phyloP scores from a whole-genome alignment of 2,329 filamentous ascomycete species.

The Epichloe typhina region DNA sequence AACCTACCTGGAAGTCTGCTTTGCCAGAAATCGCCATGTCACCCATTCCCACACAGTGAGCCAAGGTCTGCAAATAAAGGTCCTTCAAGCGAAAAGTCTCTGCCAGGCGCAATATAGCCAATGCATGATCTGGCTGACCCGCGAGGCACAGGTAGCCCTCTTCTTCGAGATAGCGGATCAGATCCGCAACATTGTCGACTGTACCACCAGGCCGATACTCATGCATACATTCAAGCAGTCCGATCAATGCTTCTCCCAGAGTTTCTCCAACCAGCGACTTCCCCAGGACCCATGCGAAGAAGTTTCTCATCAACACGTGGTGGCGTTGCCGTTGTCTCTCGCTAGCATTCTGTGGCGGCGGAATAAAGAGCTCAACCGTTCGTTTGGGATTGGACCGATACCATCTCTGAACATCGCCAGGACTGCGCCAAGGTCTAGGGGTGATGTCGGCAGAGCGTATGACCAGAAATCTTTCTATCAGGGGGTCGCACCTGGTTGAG shows the following conservation, averaged over 20 bases:
- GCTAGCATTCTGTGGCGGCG: constrained; percentile 41
- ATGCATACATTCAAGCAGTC: constrained; percentile 51
- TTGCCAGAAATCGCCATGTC: constrained; percentile 38
- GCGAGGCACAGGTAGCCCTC: constrained; percentile 58
- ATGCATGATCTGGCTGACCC: constrained; percentile 51
- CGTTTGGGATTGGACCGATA: constrained; percentile 16
- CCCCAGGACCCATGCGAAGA: constrained; percentile 57
- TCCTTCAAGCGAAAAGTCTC: constrained; percentile 50
- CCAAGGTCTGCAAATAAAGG: constrained; percentile 62
- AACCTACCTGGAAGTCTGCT: constrained; percentile 47
- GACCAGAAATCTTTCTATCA: constrained; percentile 41
- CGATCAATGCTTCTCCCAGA: constrained; percentile 50
- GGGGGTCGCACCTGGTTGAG: constrained; percentile 41
- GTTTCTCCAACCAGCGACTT: constrained; percentile 54
- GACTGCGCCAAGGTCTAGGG: constrained; percentile 13
- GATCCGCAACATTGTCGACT: constrained; percentile 40
- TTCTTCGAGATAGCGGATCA: constrained; percentile 45
- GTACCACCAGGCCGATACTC: constrained; percentile 48
- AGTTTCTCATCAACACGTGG: constrained; percentile 58
- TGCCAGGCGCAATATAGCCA: constrained; percentile 54
- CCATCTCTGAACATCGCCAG: constrained; percentile 20
- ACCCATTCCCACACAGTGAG: constrained; percentile 68
- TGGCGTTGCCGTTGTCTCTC: constrained; percentile 44
- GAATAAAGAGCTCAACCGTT: constrained; percentile 53
- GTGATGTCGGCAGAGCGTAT: constrained; percentile 13